phyloP scores from a whole-genome alignment of 148 eudicot genomes.

The Amaranthus palmeri region DNA sequence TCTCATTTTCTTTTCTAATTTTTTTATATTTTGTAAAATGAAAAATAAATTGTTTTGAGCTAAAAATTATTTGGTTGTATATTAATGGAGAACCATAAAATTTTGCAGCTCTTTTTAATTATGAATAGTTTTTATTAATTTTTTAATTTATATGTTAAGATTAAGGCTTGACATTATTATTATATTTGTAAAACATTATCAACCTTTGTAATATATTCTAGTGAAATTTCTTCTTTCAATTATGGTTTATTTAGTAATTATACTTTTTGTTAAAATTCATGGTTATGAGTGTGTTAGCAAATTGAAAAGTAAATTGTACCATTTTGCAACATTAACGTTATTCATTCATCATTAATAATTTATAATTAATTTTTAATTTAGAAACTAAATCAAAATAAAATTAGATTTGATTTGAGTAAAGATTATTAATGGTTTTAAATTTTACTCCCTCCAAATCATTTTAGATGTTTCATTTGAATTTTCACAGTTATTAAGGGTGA shows the following conservation, averaged over 20 bases:
- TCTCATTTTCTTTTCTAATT: not conserved
- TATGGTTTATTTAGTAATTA: not conserved
- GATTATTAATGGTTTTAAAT: no score
- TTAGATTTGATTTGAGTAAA: no score
- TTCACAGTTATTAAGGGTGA: no score
- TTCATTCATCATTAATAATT: no score
- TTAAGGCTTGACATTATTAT: not conserved
- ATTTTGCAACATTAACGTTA: no score
- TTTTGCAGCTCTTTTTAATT: slow-evolving; percentile 17
- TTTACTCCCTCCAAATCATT: no score
- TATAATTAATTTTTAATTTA: no score
- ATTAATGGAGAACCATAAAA: slow-evolving; percentile 14
- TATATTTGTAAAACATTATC: not conserved
- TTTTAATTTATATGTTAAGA: not conserved
- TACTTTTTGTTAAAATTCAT: not conserved
- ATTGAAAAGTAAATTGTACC: no score
- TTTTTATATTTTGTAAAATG: slow-evolving; percentile 13
- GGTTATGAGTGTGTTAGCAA: no score
- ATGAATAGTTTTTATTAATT: not conserved
- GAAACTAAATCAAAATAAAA: no score
- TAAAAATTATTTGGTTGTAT: slow-evolving; percentile 16
- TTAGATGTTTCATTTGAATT: no score
- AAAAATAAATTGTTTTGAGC: slow-evolving; percentile 1
- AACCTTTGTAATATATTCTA: no score
- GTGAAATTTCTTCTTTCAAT: not conserved